phyloP scores from a whole-genome alignment of 1,284 basidiomycete genomes.

The Xanthoconium separans region DNA sequence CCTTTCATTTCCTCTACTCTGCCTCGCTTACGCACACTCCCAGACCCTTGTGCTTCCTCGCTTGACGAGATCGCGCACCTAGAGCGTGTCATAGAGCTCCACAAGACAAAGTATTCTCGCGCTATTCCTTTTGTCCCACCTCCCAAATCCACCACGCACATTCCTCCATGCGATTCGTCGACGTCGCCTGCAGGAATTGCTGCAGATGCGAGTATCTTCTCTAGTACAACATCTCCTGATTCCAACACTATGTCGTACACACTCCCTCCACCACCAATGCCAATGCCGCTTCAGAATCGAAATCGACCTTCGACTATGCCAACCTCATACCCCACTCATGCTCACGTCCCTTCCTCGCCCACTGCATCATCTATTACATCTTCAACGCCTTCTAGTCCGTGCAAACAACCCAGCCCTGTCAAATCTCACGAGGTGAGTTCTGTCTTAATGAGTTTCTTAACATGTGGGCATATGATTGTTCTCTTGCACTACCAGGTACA shows the following conservation, averaged over 20 bases:
- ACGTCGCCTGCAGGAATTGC: neutral
- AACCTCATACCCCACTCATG: neutral
- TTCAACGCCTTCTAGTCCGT: conserved; percentile 31
- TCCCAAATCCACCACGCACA: conserved; percentile 9
- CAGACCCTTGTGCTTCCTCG: conserved; percentile 47
- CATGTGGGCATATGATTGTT: neutral
- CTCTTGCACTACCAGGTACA: neutral
- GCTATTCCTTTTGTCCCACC: conserved; percentile 46
- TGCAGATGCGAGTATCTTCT: conserved; percentile 13
- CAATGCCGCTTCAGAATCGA: conserved; percentile 9
- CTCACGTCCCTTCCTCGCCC: conserved; percentile 20
- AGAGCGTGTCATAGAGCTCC: conserved; percentile 51
- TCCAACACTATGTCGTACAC: conserved; percentile 5
- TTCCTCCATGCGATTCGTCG: neutral
- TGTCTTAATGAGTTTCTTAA: neutral
- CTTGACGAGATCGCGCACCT: conserved; percentile 65
- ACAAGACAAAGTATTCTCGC: conserved; percentile 49
- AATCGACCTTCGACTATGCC: neutral
- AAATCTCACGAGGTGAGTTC: conserved; percentile 16
- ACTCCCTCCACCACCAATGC: conserved; percentile 14
- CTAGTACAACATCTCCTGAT: neutral
- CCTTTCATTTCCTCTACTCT: neutral
- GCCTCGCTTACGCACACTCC: neutral
- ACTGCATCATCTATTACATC: conserved; percentile 23
- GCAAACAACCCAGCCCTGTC: conserved; percentile 21